These are phyloP conservation scores for Lipomyces anomalus DNA, from an alignment of 805 yeast genomes.

Conservation along the genomic window DNA sequence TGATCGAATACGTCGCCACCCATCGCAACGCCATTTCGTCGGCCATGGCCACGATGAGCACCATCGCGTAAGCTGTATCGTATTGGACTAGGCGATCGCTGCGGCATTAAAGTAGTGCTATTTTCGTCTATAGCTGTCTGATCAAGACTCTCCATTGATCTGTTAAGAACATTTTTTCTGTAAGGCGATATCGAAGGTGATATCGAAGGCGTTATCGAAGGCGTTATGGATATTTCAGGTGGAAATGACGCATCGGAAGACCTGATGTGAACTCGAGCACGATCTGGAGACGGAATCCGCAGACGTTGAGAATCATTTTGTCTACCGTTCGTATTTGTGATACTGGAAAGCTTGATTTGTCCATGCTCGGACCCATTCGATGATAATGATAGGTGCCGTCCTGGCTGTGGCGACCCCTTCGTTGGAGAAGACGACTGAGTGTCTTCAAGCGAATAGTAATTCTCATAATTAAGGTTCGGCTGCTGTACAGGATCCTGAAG, in stretches of 20 bases:
- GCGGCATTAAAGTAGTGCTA: conserved; percentile 7
- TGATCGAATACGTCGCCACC: neutral
- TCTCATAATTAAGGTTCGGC: neutral
- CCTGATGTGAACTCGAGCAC: neutral
- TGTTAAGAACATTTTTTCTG: conserved; percentile 6
- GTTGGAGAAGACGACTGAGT: neutral
- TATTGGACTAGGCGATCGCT: conserved; percentile 15
- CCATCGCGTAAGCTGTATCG: no score
- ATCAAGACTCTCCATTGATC: conserved; percentile 16
- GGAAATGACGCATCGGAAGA: neutral
- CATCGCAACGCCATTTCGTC: no score
- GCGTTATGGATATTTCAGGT: neutral
- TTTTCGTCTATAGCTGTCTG: conserved; percentile 20
- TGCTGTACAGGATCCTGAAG: conserved; percentile 3
- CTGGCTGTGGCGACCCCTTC: neutral
- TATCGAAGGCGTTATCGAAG: neutral
- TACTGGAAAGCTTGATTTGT: neutral
- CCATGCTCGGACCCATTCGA: neutral
- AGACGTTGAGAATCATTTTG: no score
- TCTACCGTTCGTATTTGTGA: neutral
- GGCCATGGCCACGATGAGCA: no score
- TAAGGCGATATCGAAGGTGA: conserved; percentile 9
- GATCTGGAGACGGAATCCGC: neutral
- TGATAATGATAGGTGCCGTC: neutral
- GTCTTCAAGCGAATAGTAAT: neutral